Percentiles rank a stretch among this genome's conserved stretches.
phyloP scores from a whole-genome alignment of 176 grass and related monocot genomes.

The Areca catechu region DNA sequence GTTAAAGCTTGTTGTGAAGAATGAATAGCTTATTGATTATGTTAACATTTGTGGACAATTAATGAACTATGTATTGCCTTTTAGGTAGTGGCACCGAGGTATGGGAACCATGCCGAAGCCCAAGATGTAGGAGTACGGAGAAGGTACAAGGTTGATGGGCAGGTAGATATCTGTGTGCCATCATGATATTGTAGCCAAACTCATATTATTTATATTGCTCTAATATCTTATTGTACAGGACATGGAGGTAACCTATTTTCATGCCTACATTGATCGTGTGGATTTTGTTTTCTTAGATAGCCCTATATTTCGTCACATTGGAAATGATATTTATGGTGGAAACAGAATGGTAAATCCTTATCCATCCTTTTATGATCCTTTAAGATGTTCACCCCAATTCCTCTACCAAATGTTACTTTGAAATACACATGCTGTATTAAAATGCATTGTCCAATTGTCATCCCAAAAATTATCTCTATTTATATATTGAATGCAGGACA shows the following conservation, averaged over 20 bases:
- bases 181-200: not conserved
- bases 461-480: too few species aligned
- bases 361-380: conserved; percentile 8
- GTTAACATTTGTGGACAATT: too few species aligned
- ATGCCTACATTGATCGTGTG: conserved; percentile 72
- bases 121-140: conserved; percentile 53
- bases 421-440: too few species aligned
- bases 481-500: conserved; percentile 44
- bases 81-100: conserved; percentile 71
- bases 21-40: too few species aligned
- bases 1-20: too few species aligned
- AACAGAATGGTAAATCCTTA: conserved; percentile 54
- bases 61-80: conserved; percentile 14
- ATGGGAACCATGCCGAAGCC: conserved; percentile 57
- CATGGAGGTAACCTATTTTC: conserved; percentile 82
- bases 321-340: conserved; percentile 83
- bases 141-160: conserved; percentile 67
- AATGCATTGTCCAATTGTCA: too few species aligned
- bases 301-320: conserved; percentile 59
- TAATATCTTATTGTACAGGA: conserved; percentile 38
- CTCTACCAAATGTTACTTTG: too few species aligned
- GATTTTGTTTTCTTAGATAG: conserved; percentile 94
- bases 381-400: too few species aligned
- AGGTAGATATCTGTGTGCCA: conserved; percentile 44
- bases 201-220: not conserved